Conservation (phyloP, 768 basidiomycete species). For the Coprinellus micaceus region DNA sequence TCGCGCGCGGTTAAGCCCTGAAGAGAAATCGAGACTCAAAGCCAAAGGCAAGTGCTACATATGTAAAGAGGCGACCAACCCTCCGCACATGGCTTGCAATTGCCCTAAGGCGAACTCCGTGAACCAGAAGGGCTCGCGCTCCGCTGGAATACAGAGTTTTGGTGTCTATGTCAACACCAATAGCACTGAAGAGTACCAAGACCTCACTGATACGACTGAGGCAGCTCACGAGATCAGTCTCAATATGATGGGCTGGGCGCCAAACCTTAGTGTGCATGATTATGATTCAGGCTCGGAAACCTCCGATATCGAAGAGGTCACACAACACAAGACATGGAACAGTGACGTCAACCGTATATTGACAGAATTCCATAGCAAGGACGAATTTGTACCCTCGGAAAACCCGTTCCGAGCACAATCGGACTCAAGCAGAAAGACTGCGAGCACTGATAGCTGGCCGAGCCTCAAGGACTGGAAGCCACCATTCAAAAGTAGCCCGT, state of each 20-base stretch:
- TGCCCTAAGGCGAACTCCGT: slow-evolving; percentile 23
- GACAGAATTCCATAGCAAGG: no score
- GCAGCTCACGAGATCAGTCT: slow-evolving; percentile 9
- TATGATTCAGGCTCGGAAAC: background rate
- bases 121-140: slow-evolving; percentile 8
- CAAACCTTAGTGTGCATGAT: background rate
- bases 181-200: background rate
- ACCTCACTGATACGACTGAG: slow-evolving; percentile 12
- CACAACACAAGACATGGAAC: no score
- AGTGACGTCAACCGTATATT: no score
- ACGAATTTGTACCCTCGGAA: no score
- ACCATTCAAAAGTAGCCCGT: background rate
- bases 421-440: no score
- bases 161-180: slow-evolving; percentile 8
- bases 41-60: slow-evolving; percentile 25
- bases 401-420: no score
- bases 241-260: background rate
- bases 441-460: no score
- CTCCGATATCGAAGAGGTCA: no score
- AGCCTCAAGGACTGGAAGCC: slow-evolving; percentile 1
- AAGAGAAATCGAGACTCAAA: slow-evolving; percentile 10
- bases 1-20: slow-evolving; percentile 5
- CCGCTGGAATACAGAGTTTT: slow-evolving; percentile 12
- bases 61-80: slow-evolving; percentile 20
- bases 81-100: slow-evolving; percentile 23